phyloP scores from a whole-genome alignment of 805 yeast genomes.

The Candida odintsovae region DNA sequence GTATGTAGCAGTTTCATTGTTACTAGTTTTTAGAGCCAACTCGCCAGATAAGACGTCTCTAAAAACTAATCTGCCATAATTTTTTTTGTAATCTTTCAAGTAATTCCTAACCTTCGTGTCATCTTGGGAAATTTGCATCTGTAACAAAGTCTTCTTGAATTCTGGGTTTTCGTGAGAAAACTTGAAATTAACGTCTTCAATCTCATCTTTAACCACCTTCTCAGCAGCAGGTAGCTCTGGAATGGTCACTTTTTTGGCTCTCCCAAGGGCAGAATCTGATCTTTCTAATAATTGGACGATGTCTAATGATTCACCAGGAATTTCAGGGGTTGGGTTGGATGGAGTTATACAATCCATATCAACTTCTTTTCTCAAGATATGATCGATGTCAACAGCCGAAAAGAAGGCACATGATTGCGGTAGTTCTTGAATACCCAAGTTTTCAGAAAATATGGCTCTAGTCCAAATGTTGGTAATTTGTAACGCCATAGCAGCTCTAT shows the following conservation, averaged over 20 bases:
- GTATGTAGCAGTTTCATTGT: neutral
- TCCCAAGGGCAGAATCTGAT: slow-evolving; percentile 21
- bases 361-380: slow-evolving; percentile 88
- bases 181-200: neutral
- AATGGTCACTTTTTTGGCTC: slow-evolving; percentile 15
- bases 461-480: slow-evolving; percentile 96
- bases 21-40: neutral
- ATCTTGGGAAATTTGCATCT: slow-evolving; percentile 12
- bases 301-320: slow-evolving; percentile 73
- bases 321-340: slow-evolving; percentile 63
- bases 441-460: slow-evolving; percentile 90
- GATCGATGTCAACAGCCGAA: slow-evolving; percentile 88
- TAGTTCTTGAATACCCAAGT: slow-evolving; percentile 78
- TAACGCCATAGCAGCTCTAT: slow-evolving; percentile 72
- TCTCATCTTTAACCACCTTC: neutral
- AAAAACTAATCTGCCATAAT: slow-evolving; percentile 9
- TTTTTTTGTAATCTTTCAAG: slow-evolving; percentile 7
- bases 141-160: slow-evolving; percentile 9
- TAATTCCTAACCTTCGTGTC: slow-evolving; percentile 5
- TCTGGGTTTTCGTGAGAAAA: slow-evolving; percentile 9
- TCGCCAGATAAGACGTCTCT: slow-evolving; percentile 11
- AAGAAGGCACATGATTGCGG: slow-evolving; percentile 97
- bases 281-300: slow-evolving; percentile 47
- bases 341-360: slow-evolving; percentile 88
- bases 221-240: slow-evolving; percentile 6